Percentiles rank a stretch among this genome's conserved stretches.
Evolutionary conservation across 208 protist species (phyloP).

Genomic region (Acanthamoeba sp.): DNA sequence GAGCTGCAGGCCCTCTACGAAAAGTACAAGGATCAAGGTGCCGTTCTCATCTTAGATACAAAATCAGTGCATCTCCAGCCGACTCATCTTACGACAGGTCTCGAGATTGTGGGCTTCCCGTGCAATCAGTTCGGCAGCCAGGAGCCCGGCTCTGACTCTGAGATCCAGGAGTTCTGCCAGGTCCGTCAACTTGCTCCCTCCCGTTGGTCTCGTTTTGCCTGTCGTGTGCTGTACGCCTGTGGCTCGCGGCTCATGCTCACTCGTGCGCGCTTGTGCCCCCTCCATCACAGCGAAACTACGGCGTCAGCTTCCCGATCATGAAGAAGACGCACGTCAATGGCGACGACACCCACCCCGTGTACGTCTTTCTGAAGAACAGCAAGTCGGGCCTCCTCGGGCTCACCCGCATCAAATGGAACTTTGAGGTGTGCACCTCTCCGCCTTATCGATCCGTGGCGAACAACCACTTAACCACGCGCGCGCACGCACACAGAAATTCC

Average conservation of each 20-base stretch:
- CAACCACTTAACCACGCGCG: too few relatives aligned
- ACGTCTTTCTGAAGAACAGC: conserved; percentile 51
- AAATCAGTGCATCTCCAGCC: neutral
- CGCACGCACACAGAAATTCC: conserved; percentile 44
- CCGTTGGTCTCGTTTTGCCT: neutral
- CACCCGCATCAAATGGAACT: conserved; percentile 79
- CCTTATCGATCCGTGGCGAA: neutral
- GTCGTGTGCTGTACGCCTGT: neutral
- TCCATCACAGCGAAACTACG: conserved; percentile 64
- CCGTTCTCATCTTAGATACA: neutral
- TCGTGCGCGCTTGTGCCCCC: too few relatives aligned
- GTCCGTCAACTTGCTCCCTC: neutral
- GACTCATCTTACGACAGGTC: neutral
- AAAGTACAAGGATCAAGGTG: conserved; percentile 65
- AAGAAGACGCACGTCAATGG: conserved; percentile 77
- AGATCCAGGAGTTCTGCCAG: conserved; percentile 77
- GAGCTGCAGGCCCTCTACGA: conserved; percentile 72
- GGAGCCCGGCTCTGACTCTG: conserved; percentile 56
- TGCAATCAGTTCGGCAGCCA: conserved; percentile 75
- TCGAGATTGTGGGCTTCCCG: conserved; percentile 36
- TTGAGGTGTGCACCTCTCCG: conserved; percentile 41
- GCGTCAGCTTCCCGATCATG: conserved; percentile 72
- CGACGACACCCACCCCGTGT: conserved; percentile 41
- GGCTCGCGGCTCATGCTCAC: neutral
- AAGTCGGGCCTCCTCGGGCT: conserved; percentile 60